Conservation (phyloP, 768 basidiomycete species). For the Hebeloma cylindrosporum region DNA sequence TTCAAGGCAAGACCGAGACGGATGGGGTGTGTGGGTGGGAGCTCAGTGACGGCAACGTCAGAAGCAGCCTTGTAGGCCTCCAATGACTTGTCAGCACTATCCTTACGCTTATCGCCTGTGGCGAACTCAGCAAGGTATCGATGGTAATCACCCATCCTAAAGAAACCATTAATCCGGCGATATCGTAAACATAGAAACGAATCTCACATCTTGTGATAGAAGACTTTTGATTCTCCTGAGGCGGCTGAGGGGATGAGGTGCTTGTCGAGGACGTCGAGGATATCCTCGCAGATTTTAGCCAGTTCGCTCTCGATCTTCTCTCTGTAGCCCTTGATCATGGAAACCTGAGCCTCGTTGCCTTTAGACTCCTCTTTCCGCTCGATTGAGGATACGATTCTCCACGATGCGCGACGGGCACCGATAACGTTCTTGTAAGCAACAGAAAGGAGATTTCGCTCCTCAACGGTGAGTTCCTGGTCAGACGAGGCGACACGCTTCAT, state of each 20-base stretch:
- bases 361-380: slow-evolving; percentile 99
- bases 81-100: slow-evolving; percentile 95
- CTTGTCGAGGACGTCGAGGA: slow-evolving; percentile 95
- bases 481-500: slow-evolving; percentile 99
- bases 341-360: slow-evolving; percentile 93
- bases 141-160: slow-evolving; percentile 99
- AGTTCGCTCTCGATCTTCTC: slow-evolving; percentile 98
- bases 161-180: slow-evolving; percentile 18
- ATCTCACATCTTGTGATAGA: slow-evolving; percentile 98
- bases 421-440: slow-evolving; percentile 99
- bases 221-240: slow-evolving; percentile 96
- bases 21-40: slow-evolving; percentile 95
- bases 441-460: slow-evolving; percentile 96
- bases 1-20: slow-evolving; percentile 98
- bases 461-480: slow-evolving; percentile 96
- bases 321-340: slow-evolving; percentile 97
- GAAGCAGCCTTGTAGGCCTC: slow-evolving; percentile 98
- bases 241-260: slow-evolving; percentile 97
- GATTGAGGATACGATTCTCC: slow-evolving; percentile 97
- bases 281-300: slow-evolving; percentile 98
- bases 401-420: slow-evolving; percentile 95
- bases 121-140: slow-evolving; percentile 99
- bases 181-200: neutral
- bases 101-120: slow-evolving; percentile 95
- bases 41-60: slow-evolving; percentile 93